Base-by-base conservation (phyloP, 345 rosid genomes). In the Populus alba region DNA sequence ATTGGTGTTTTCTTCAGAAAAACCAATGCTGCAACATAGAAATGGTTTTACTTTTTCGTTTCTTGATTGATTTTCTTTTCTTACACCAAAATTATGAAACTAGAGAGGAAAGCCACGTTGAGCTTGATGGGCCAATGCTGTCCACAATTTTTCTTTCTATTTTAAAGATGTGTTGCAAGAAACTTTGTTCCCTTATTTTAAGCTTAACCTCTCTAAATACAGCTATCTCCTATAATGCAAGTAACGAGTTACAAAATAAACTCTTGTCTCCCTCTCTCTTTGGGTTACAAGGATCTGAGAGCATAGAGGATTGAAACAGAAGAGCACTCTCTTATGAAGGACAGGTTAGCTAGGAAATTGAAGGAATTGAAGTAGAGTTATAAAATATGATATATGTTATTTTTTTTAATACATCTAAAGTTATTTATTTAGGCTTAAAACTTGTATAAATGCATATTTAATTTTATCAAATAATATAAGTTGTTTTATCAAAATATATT, bases 121-220 rank as follows among this genome's bases (percentile, higher is more conserved):
- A 31, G 73, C 35, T 76, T 47, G 13, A 51, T 61, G 49, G 62
- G 83, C 81, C 72, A 77, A 75, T 70, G 65, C 1, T 84, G 77
- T 74, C 61, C 71, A 23, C 67, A 77, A 27, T 41, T 69, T 41
- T 69, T 59, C 29, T 66, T 81, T 74, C 80, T 82, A 77, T 37
- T 49, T 75, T 59, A 83, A 75, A 76, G 79, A 55, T 16, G 72
- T 79, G 23, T 25, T 70, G 65, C 76, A 51, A 43, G 81, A 57
- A 41, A 35, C 70, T 74, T 78, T 70, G 71, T 78, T 80, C 72
- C 88, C 91, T 86, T 65, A 29, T 78, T 85, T 85, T 76, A 82
- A 85, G 92, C 84, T 33, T 61, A 33, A 29, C 88, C 86, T 51
- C 79, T 83, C 80, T 10, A 59, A 47, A 23, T 23, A n/a, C 65